These are phyloP conservation scores for Backusella sp. DNA, from an alignment of 192 early-diverging fungal species.

Conservation along the genomic window DNA sequence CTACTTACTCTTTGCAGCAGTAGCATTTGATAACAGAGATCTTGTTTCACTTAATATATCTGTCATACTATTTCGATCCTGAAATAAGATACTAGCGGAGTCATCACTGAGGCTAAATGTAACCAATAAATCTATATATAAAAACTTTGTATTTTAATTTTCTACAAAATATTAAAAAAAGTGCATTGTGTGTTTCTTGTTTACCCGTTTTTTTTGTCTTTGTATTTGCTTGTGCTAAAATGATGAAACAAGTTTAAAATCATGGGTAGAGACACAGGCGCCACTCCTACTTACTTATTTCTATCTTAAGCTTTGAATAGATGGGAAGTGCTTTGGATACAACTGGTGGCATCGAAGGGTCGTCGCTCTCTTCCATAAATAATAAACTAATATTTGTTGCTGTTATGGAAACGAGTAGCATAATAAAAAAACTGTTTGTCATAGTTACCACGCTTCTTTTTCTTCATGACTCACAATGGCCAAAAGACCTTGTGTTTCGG, in stretches of 20 bases:
- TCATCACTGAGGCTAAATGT: background rate
- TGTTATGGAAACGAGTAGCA: background rate
- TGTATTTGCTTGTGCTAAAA: background rate
- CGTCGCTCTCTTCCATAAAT: background rate
- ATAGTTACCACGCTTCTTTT: conserved; percentile 15
- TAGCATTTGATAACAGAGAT: background rate
- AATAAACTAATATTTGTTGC: conserved; percentile 2
- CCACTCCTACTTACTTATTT: background rate
- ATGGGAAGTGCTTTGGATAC: conserved; percentile 9
- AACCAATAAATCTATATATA: background rate
- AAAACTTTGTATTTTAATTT: background rate
- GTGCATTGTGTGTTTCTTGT: background rate
- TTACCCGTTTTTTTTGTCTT: conserved; percentile 2
- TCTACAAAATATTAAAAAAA: background rate
- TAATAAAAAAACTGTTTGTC: background rate
- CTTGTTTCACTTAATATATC: background rate
- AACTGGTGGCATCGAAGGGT: conserved; percentile 8
- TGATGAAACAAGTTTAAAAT: too few relatives aligned
- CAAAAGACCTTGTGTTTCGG: background rate
- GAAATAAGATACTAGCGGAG: conserved; percentile 4
- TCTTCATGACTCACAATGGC: conserved; percentile 10
- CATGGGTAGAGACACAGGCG: too few relatives aligned
- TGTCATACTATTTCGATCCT: background rate
- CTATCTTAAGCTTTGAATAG: background rate
- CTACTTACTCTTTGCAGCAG: background rate